Evolutionary conservation across 78 protist genomes (phyloP).

Genomic region (Tieghemostelium lacteum): DNA sequence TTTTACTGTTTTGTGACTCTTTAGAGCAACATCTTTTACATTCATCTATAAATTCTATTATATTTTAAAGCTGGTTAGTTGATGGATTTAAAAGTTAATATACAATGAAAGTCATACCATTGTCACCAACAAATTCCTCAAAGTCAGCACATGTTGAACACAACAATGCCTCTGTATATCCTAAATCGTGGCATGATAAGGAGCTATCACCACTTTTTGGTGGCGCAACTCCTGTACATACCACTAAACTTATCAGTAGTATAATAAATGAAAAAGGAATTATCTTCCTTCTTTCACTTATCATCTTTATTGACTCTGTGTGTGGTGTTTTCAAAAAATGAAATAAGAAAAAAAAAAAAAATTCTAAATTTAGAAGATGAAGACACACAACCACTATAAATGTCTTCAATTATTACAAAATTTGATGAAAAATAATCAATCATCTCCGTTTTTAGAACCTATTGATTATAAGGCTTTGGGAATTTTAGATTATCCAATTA

Average conservation of each 20-base stretch:
- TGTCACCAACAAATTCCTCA: slow-evolving; percentile 62
- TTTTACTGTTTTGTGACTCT: slow-evolving; percentile 32
- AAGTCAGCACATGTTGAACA: slow-evolving; percentile 66
- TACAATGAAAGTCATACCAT: neutral
- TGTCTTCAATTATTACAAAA: no score
- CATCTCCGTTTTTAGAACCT: slow-evolving; percentile 40
- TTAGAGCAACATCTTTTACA: slow-evolving; percentile 64
- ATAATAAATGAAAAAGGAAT: neutral
- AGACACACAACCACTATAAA: no score
- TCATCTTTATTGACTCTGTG: no score
- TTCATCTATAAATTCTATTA: slow-evolving; percentile 8
- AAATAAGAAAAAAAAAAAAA: no score
- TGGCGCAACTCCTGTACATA: neutral
- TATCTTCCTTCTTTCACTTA: no score
- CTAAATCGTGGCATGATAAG: slow-evolving; percentile 51
- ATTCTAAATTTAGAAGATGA: no score
- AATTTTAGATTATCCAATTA: slow-evolving; percentile 24
- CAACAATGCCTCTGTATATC: slow-evolving; percentile 60
- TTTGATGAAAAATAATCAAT: no score
- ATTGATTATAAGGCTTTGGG: slow-evolving; percentile 40
- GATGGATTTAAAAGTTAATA: neutral
- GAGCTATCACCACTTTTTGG: neutral
- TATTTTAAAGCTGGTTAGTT: neutral
- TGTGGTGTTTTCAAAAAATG: no score
- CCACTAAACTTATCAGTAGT: neutral